phyloP scores from a whole-genome alignment of 129 eudicot genomes.

The Escallonia herrerae region DNA sequence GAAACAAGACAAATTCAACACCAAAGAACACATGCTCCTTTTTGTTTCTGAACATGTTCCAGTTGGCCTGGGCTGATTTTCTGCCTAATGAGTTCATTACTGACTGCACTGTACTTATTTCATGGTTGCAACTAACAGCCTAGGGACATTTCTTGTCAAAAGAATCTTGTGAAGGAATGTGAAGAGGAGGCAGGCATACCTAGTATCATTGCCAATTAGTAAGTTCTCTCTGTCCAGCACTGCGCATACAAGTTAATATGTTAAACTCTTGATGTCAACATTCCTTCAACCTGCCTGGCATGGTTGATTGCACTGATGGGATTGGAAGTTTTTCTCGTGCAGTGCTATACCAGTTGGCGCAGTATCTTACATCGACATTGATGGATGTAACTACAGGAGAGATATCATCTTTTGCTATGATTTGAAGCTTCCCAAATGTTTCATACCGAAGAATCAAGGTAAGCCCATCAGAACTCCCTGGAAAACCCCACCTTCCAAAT shows the following conservation, averaged over 20 bases:
- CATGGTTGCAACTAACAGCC: constrained; percentile 39
- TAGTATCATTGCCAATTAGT: constrained; percentile 49
- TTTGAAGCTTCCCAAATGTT: constrained; percentile 76
- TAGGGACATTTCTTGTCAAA: constrained; percentile 67
- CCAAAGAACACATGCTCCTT: too few relatives aligned
- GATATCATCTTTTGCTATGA: constrained; percentile 94
- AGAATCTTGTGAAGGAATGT: constrained; percentile 88
- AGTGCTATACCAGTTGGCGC: constrained; percentile 81
- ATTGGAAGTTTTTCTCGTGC: background rate
- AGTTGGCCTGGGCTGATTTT: background rate
- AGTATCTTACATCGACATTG: constrained; percentile 77
- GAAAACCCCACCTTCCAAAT: background rate
- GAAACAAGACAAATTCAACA: too few relatives aligned
- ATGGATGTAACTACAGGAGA: constrained; percentile 75
- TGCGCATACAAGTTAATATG: too few relatives aligned
- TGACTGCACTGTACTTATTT: background rate
- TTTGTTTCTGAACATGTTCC: too few relatives aligned
- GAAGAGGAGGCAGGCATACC: constrained; percentile 95
- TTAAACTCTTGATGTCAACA: background rate
- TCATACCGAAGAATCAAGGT: constrained; percentile 75
- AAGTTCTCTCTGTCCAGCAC: background rate
- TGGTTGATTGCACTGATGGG: background rate
- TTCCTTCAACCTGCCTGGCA: background rate
- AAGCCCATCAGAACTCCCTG: constrained; percentile 7
- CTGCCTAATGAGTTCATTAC: background rate